phyloP scores from a whole-genome alignment of 345 rosid species.

The Ceriops zippeliana region DNA sequence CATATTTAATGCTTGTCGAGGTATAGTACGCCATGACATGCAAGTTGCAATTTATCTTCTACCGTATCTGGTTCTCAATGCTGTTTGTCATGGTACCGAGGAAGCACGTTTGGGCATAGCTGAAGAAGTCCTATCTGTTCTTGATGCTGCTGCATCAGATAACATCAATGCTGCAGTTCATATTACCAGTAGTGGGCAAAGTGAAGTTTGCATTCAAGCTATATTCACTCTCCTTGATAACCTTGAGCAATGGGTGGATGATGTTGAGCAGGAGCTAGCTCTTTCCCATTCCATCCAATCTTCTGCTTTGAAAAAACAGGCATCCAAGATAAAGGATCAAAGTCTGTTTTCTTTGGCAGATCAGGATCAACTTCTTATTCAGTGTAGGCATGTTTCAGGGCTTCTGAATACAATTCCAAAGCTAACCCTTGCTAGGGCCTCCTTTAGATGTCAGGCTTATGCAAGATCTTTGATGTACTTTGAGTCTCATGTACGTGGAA shows the following conservation, averaged over 20 bases:
- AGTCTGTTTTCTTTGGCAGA: slow-evolving; percentile 39
- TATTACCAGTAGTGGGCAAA: slow-evolving; percentile 59
- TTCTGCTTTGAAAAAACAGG: slow-evolving; percentile 56
- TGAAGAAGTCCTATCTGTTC: slow-evolving; percentile 81
- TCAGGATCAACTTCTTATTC: slow-evolving; percentile 71
- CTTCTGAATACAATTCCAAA: slow-evolving; percentile 82
- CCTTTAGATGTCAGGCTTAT: slow-evolving; percentile 89
- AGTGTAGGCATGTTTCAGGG: slow-evolving; percentile 83
- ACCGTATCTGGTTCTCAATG: slow-evolving; percentile 85
- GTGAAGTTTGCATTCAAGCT: slow-evolving; percentile 94
- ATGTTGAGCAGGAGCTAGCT: slow-evolving; percentile 76
- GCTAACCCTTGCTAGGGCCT: slow-evolving; percentile 86
- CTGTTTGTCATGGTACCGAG: slow-evolving; percentile 81
- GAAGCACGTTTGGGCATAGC: slow-evolving; percentile 81
- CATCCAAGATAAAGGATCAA: slow-evolving; percentile 57
- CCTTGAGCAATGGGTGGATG: slow-evolving; percentile 99
- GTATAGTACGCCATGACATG: slow-evolving; percentile 96
- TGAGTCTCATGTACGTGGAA: slow-evolving; percentile 80
- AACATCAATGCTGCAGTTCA: slow-evolving; percentile 52
- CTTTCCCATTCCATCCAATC: slow-evolving; percentile 61
- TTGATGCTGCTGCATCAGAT: slow-evolving; percentile 82
- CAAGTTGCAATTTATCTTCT: slow-evolving; percentile 82
- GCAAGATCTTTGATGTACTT: slow-evolving; percentile 96
- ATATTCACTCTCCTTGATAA: slow-evolving; percentile 95
- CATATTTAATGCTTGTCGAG: slow-evolving; percentile 90